Evolutionary conservation across 2,329 filamentous ascomycete species (phyloP).

Genomic region (Dendrostoma leiphaemia): DNA sequence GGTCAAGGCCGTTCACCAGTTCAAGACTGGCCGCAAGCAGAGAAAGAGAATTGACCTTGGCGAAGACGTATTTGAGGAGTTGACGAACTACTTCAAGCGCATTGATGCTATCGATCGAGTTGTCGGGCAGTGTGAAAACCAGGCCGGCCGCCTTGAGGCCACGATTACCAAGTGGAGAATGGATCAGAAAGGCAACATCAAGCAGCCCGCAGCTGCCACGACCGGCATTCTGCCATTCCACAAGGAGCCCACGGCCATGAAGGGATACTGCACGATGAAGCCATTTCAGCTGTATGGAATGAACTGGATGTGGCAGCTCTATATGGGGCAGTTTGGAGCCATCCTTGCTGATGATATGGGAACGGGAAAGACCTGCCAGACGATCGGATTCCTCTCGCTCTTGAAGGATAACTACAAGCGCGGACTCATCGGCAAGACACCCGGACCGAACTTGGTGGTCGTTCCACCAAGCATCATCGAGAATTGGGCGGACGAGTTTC

Average conservation of each 20-base stretch:
- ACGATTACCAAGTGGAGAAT: conserved; percentile 54
- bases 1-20: conserved; percentile 56
- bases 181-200: conserved; percentile 43
- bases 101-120: conserved; percentile 83
- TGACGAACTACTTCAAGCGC: conserved; percentile 72
- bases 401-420: conserved; percentile 63
- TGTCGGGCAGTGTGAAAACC: conserved; percentile 70
- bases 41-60: conserved; percentile 49
- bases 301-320: conserved; percentile 89
- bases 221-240: conserved; percentile 43
- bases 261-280: conserved; percentile 83
- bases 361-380: conserved; percentile 92
- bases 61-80: conserved; percentile 48
- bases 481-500: conserved; percentile 92
- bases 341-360: conserved; percentile 98
- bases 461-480: conserved; percentile 92
- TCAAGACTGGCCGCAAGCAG: conserved; percentile 40
- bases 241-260: conserved; percentile 76
- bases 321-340: conserved; percentile 74
- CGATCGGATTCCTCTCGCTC: conserved; percentile 87
- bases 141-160: no score
- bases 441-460: conserved; percentile 78
- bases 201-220: conserved; percentile 27
- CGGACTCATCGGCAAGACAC: conserved; percentile 28
- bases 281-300: conserved; percentile 92